A percentile compares a stretch with the other conserved stretches of the same genome.
Conservation (phyloP, 768 basidiomycete genomes). For the Panaeolus papilionaceus region DNA sequence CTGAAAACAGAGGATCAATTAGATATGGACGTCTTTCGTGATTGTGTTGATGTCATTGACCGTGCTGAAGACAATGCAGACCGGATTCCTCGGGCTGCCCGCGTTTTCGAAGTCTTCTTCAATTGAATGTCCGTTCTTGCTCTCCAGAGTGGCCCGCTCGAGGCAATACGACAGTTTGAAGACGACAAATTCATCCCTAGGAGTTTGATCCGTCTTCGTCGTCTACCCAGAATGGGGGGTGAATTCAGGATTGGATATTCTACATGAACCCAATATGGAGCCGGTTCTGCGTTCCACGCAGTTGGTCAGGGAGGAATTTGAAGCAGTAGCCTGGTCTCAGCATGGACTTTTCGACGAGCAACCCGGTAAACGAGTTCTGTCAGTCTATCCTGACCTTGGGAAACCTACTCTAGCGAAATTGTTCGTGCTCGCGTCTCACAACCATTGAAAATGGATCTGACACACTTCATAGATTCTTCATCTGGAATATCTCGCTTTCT, state of each 20-base stretch:
- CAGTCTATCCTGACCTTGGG: conserved; percentile 45
- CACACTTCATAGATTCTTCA: conserved; percentile 45
- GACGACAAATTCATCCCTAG: conserved; percentile 48
- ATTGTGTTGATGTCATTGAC: conserved; percentile 41
- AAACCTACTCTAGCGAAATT: conserved; percentile 44
- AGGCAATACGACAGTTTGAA: conserved; percentile 40
- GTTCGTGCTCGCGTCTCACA: conserved; percentile 35
- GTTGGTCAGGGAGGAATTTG: conserved; percentile 42
- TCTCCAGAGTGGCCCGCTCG: conserved; percentile 5
- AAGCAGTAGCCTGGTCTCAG: conserved; percentile 56
- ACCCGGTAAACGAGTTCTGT: conserved; percentile 37
- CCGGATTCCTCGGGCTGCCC: conserved; percentile 31
- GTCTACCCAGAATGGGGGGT: conserved; percentile 21
- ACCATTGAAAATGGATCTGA: background rate
- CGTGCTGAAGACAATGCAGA: conserved; percentile 24
- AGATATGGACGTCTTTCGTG: conserved; percentile 40
- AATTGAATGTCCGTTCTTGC: conserved; percentile 39
- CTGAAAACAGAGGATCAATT: conserved; percentile 36
- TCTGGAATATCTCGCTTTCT: conserved; percentile 38
- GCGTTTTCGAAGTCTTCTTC: conserved; percentile 42
- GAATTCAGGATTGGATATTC: conserved; percentile 21
- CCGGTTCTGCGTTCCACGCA: conserved; percentile 43
- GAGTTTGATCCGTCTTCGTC: conserved; percentile 23
- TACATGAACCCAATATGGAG: conserved; percentile 29
- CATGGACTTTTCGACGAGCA: conserved; percentile 38